Evolutionary conservation across 2,329 filamentous ascomycete species (phyloP).

Genomic region (Talaromyces atroroseus): DNA sequence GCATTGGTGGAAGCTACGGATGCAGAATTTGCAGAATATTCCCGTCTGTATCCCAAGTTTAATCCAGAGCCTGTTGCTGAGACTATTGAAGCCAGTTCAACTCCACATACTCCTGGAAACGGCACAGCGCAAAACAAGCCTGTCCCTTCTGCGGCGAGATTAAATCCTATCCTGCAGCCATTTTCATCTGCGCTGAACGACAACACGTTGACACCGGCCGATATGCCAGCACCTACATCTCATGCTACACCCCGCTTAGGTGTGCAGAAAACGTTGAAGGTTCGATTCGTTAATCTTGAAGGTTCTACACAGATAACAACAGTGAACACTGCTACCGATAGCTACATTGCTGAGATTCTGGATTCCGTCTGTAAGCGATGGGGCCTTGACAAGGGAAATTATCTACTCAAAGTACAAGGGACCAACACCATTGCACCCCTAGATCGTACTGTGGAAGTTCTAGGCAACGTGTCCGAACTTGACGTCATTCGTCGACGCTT

Average conservation of each 20-base stretch:
- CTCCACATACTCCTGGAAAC: slow-evolving; percentile 18
- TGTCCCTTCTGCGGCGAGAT: slow-evolving; percentile 18
- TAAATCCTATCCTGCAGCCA: slow-evolving; percentile 41
- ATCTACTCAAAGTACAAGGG: slow-evolving; percentile 58
- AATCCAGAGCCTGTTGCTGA: slow-evolving; percentile 31
- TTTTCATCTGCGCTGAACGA: slow-evolving; percentile 44
- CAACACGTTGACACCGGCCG: slow-evolving; percentile 41
- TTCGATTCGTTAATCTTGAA: slow-evolving; percentile 57
- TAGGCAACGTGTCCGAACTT: slow-evolving; percentile 55
- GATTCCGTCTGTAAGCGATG: slow-evolving; percentile 58
- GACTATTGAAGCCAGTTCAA: slow-evolving; percentile 20
- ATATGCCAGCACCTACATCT: slow-evolving; percentile 38
- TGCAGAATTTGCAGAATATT: slow-evolving; percentile 53
- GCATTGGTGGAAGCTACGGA: slow-evolving; percentile 57
- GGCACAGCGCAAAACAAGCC: slow-evolving; percentile 22
- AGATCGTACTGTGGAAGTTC: slow-evolving; percentile 60
- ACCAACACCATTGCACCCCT: slow-evolving; percentile 59
- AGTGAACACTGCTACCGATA: slow-evolving; percentile 57
- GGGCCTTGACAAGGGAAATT: slow-evolving; percentile 59
- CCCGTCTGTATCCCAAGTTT: slow-evolving; percentile 51
- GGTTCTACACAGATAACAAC: slow-evolving; percentile 50
- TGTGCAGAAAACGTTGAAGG: slow-evolving; percentile 52
- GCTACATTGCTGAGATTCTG: slow-evolving; percentile 63
- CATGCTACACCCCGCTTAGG: slow-evolving; percentile 53
- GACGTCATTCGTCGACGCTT: slow-evolving; percentile 60